Evolutionary conservation across 225 moss, liverwort and hornwort species (phyloP).

Genomic region (Pleurozium schreberi): DNA sequence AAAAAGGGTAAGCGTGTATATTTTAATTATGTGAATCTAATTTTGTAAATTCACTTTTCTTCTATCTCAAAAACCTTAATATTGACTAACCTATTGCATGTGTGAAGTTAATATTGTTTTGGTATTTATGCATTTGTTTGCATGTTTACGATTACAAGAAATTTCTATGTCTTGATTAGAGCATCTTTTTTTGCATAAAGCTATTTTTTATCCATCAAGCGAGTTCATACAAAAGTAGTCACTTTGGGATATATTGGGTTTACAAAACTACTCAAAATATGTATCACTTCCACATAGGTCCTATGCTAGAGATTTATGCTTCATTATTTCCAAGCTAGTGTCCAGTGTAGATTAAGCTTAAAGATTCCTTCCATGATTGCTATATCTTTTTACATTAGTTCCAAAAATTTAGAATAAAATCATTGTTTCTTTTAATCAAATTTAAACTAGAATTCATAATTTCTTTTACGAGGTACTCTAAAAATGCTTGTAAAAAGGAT

Average conservation of each 20-base stretch:
- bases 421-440: background rate
- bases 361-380: no score
- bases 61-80: background rate
- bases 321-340: background rate
- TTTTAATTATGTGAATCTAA: background rate
- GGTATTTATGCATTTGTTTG: background rate
- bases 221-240: background rate
- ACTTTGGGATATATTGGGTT: background rate
- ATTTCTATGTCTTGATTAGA: background rate
- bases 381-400: background rate
- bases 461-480: rapidly evolving
- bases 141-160: background rate
- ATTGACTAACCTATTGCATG: background rate
- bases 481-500: background rate
- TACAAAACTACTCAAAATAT: background rate
- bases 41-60: background rate
- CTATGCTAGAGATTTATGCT: background rate
- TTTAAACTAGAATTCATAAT: background rate
- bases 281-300: background rate
- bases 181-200: background rate
- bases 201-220: background rate
- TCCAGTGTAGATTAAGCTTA: background rate
- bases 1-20: background rate
- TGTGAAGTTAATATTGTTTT: background rate
- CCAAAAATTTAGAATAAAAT: background rate